Evolutionary conservation across 1,139 yeast genomes (phyloP), one percentile per base, ranked within the genome.

Genomic region (Yamadazyma pseudoaaseri): DNA sequence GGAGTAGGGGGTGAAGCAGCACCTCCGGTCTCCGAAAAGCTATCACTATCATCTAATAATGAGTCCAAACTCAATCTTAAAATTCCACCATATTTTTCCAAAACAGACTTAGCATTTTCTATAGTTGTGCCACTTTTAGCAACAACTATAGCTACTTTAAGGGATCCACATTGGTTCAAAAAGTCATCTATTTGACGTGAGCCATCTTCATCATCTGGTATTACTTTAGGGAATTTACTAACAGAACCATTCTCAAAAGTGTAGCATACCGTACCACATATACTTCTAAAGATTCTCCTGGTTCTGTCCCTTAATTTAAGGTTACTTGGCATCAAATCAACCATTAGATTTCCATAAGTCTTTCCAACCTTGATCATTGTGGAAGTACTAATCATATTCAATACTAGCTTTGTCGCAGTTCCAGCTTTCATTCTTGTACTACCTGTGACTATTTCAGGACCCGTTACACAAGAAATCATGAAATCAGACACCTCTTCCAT

Each of bases 371-470:
- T 37, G 10, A 37, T 35, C 41, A 37, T 37, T 11, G 34, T 33
- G 9, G 34, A 18, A 7, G 41, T 35, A 30, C 34, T 29, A 6
- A 37, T 37, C 41, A 37, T 37, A 23, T 37, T 37, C 6, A 37
- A 30, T 2, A 37, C 31, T 15, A 37, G 29, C 24, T 37, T 37
- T 6, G 40, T 37, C 12, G 40, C 40, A 16, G 40, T 37, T 3
- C 40, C 40, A 4, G 40, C 40, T 13, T 37, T 37, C 38, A 37
- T 31, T 31, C 40, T 34, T 2, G 40, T 37, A 17, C 38, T 34
- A 3, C 40, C 40, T 26, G 40, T 37, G 4, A 37, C 38, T 12
- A 37, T 27, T 24, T 37, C 40, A 3, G 40, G 36, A 3, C 40
- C 40, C 1, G 40, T 37, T 7, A 9, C 34, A 37, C 36, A 31